Conservation (phyloP, 495 filamentous ascomycete genomes). For the Entonaema liquescens region DNA sequence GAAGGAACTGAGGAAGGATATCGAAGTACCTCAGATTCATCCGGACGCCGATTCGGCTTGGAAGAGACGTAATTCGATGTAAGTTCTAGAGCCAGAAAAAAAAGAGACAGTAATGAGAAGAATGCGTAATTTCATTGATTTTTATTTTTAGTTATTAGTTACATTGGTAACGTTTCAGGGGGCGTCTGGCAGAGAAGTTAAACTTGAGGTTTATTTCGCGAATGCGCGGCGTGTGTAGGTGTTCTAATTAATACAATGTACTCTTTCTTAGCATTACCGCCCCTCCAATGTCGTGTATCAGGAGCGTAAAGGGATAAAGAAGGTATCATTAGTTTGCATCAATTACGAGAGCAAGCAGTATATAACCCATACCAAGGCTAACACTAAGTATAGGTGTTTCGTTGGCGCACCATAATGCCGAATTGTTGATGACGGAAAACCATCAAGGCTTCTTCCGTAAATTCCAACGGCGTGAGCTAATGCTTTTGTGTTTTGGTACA, state of each 20-base stretch:
- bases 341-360: conserved; percentile 6
- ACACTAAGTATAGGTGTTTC: not conserved
- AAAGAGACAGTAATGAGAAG: not conserved
- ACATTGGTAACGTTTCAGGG: not conserved
- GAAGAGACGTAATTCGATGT: conserved; percentile 43
- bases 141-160: not conserved
- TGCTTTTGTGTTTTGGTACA: conserved; percentile 33
- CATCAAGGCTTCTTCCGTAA: conserved; percentile 21
- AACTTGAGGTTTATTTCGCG: conserved; percentile 15
- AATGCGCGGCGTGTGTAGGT: conserved; percentile 3
- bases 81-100: not conserved
- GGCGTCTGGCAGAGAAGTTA: not conserved
- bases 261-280: conserved; percentile 11
- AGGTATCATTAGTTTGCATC: not conserved
- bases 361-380: not conserved
- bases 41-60: conserved; percentile 54
- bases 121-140: not conserved
- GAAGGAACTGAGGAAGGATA: conserved; percentile 67
- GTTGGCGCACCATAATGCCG: not conserved
- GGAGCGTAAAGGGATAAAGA: not conserved
- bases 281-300: not conserved
- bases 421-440: conserved; percentile 1
- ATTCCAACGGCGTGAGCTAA: conserved; percentile 31
- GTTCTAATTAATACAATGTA: conserved; percentile 27
- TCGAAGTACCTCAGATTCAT: conserved; percentile 68